Evolutionary conservation across 2,329 filamentous ascomycete genomes (phyloP), one percentile per base, ranked within the genome.

Genomic region (Bipolaris oryzae): DNA sequence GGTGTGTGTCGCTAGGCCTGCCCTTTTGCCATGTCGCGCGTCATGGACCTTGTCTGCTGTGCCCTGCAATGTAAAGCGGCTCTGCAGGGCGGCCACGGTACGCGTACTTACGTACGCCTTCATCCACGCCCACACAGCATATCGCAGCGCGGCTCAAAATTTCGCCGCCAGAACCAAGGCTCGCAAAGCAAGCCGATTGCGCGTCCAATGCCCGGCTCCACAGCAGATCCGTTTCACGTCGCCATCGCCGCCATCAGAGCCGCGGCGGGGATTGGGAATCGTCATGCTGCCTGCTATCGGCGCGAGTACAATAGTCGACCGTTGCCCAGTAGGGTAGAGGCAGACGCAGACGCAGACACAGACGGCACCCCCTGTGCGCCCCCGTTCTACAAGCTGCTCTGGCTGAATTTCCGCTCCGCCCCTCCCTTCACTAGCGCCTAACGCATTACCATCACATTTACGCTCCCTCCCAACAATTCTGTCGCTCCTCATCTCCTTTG

Each of bases 221-320:
- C 64, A 61, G 69, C 66, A 66, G 63, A 69, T 70, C 68, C 58
- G 71, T 74, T 75, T 75, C 71, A 73, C 46, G 52, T 62, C 50
- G 62, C 55, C 45, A 57, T 62, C 55, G 62, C 59, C 58, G 23
- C 23, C 6, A 28, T 28, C 58, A 60, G 57, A 38, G 47, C 53
- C 57, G 57, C 60, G 61, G 59, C 57, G n/a, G n/a, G n/a, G n/a
- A n/a, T n/a, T n/a, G n/a, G 47, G 50, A 60, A 53, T 57, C 60
- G 51, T 65, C 63, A 64, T 63, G 55, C 63, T 42, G 44, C 53
- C 54, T 48, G 43, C 43, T 23, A 51, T 41, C 33, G 43, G 46
- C 53, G 35, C 44, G 31, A 53, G 43, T 41, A 48, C 48, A 21
- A 58, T 55, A 50, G 57, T 57, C 56, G 50, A 53, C 55, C 55